Evolutionary conservation across 495 filamentous ascomycete species (phyloP), one percentile per base, ranked within the genome.

Genomic region (Penicillium paradoxum): DNA sequence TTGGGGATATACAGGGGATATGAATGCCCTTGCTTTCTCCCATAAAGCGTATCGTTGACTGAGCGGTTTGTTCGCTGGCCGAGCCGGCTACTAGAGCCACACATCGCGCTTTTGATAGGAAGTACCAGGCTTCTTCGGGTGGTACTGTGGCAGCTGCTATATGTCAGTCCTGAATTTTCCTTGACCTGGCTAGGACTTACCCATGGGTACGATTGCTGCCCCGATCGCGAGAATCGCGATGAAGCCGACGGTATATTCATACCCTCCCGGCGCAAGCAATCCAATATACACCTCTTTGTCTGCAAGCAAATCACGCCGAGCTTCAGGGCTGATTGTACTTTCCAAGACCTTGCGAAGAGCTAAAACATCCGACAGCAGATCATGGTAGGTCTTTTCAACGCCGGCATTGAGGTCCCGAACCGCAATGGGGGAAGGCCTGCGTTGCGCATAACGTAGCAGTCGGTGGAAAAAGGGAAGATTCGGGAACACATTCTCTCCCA

Each of bases 211-310:
- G 4, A 69, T 63, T 14, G 75, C 76, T 2, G 73, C 73, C 2
- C 76, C 73, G 1, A 75, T 29, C 1, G 76, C 73, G 11, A 77
- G 59, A 10, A 73, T 69, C 0, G 74, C 69, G 13, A 76, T 59
- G 45, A 77, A 70, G 1, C 68, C 73, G 8, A 78, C 73, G 1
- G 73, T 66, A 30, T 73, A 79, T 46, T 78, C 76, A 54, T 78
- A 79, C 0, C 75, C 72, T 1, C 76, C 75, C 0, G 73, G 64
- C 4, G 72, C 74, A 15, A 79, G 55, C 4, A 79, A 48, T 2
- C 69, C 73, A 51, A 79, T 68, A 50, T 71, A 77, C 8, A 79
- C 69, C 50, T 76, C 75, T 11, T 70, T 62, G 21, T 70, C 56
- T 6, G 56, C 54, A 3, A 59, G 53, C 1, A 79, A 54, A 10